Evolutionary conservation across 1,284 basidiomycete species (phyloP), one percentile per base, ranked within the genome.

Genomic region (Apiotrichum brassicae): DNA sequence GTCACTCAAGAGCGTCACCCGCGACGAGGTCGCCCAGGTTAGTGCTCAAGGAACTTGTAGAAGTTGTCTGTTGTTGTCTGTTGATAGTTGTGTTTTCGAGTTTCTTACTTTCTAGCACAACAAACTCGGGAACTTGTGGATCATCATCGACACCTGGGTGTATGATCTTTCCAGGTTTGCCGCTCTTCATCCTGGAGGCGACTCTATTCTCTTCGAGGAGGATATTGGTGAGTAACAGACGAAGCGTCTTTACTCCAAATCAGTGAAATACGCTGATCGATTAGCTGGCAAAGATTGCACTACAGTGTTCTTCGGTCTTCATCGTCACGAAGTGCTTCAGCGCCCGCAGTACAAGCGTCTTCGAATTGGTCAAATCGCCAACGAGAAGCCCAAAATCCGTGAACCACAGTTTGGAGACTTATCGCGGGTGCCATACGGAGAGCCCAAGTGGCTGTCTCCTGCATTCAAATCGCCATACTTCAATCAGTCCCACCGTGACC

Each of bases 391-490:
- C 8, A 74, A 78, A 51, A 75, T 82, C 51, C 80, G 85, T 49
- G 70, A 75, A 38, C 74, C 79, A 7, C 65, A 77, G 24, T 64
- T 76, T 0, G 87, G 86, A 20, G 76, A 79, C 54, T 66, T 84
- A 35, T 84, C 68, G 3, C 60, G 51, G 18, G 66, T 91, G 0
- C 89, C 88, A 1, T 89, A 89, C 65, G 86, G 81, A 16, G 89
- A 92, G 64, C 85, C 87, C 13, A 82, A 82, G 2, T 92, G 86
- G 86, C 81, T 95, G 35, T 76, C 75, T n/a, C 73, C 80, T 6
- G 87, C 86, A 0, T 93, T 84, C 75, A 78, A 81, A 63, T 85
- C 79, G 53, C 87, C 91, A 0, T 97, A 93, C 71, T 94, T 88
- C 75, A 85, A 78, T 19, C 84, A 87, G 8, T 66, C 65, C 3